Evolutionary conservation across 768 basidiomycete species (phyloP).

Genomic region (Termitomyces sp.): DNA sequence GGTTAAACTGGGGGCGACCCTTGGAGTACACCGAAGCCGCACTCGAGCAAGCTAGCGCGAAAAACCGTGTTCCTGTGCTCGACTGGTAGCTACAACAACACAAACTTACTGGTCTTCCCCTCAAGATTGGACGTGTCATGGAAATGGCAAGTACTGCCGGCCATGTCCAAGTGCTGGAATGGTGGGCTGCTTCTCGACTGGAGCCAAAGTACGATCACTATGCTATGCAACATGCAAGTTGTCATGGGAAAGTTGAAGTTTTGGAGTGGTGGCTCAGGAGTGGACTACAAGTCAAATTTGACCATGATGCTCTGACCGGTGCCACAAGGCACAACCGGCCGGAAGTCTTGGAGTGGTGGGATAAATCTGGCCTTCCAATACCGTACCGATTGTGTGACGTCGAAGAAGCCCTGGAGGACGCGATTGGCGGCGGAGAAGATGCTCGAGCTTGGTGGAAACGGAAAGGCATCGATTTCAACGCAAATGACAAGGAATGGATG

Average conservation of each 20-base stretch:
- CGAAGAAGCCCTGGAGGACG: slow-evolving; percentile 87
- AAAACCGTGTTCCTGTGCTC: slow-evolving; percentile 70
- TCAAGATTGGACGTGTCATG: slow-evolving; percentile 83
- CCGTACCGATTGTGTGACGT: slow-evolving; percentile 91
- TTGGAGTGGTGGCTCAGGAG: slow-evolving; percentile 83
- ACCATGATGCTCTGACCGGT: slow-evolving; percentile 73
- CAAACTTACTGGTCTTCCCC: slow-evolving; percentile 42
- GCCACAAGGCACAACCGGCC: slow-evolving; percentile 81
- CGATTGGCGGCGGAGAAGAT: slow-evolving; percentile 73
- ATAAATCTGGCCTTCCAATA: slow-evolving; percentile 69
- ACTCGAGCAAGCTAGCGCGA: slow-evolving; percentile 75
- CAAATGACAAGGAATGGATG: slow-evolving; percentile 87
- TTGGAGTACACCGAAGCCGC: slow-evolving; percentile 79
- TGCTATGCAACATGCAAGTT: slow-evolving; percentile 75
- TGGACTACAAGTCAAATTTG: slow-evolving; percentile 73
- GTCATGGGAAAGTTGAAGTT: slow-evolving; percentile 75
- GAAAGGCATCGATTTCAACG: slow-evolving; percentile 80
- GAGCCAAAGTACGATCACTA: slow-evolving; percentile 77
- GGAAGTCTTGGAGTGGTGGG: slow-evolving; percentile 88
- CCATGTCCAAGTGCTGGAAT: slow-evolving; percentile 71
- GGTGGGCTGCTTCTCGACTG: slow-evolving; percentile 80
- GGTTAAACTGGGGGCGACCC: slow-evolving; percentile 60
- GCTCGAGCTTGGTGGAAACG: slow-evolving; percentile 78
- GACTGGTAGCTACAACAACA: slow-evolving; percentile 80
- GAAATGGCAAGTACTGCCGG: slow-evolving; percentile 82